Conservation (phyloP, 441 rosid genomes). For the Dalechampia spathulata region DNA sequence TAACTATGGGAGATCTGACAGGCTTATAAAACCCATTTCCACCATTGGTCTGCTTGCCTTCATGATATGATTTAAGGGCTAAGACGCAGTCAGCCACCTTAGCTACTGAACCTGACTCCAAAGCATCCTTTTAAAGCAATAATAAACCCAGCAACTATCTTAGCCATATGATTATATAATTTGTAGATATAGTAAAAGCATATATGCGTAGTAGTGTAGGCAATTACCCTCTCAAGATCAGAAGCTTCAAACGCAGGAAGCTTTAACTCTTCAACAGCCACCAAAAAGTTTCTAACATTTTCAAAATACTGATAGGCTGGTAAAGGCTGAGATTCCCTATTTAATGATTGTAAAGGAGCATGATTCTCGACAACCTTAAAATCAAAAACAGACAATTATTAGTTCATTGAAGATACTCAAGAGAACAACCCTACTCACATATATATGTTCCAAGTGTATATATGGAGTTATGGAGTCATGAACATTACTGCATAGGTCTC, state of each 20-base stretch:
- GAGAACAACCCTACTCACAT: too few species aligned
- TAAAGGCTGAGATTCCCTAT: conserved; percentile 58
- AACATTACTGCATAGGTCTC: too few species aligned
- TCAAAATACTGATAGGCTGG: conserved; percentile 89
- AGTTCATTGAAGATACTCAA: background rate
- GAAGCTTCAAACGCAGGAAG: conserved; percentile 93
- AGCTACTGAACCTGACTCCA: conserved; percentile 70
- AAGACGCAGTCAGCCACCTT: conserved; percentile 86
- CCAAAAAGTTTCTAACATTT: conserved; percentile 78
- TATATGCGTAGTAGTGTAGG: background rate
- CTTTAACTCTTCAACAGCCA: conserved; percentile 71
- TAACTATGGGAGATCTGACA: conserved; percentile 48
- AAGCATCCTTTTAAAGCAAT: conserved; percentile 42
- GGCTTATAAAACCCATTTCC: conserved; percentile 57
- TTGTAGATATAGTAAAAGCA: background rate
- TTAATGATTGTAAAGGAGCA: conserved; percentile 33
- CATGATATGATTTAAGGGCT: conserved; percentile 65
- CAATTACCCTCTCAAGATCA: conserved; percentile 78
- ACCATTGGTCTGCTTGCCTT: conserved; percentile 44
- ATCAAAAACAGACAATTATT: background rate
- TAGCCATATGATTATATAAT: background rate
- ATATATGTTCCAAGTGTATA: too few species aligned
- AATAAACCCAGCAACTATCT: background rate
- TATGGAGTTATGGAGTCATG: too few species aligned
- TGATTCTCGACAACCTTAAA: conserved; percentile 71